phyloP scores from a whole-genome alignment of 805 yeast genomes.

The Hanseniaspora vineae region DNA sequence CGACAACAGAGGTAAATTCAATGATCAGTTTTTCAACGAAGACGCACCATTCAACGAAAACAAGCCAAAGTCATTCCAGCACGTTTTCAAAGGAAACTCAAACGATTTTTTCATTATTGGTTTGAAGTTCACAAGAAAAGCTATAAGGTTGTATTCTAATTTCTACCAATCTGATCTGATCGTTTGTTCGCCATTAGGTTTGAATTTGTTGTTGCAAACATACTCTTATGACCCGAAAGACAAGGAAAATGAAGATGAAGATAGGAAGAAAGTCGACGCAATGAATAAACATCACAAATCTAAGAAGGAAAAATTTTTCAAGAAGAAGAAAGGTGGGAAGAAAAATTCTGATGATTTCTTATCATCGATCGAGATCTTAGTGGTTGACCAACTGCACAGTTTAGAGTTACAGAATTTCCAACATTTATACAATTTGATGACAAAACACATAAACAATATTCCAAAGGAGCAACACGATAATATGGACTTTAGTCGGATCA shows the following conservation, averaged over 20 bases:
- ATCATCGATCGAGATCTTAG: slow-evolving; percentile 72
- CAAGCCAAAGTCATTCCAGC: slow-evolving; percentile 59
- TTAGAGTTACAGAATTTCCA: slow-evolving; percentile 90
- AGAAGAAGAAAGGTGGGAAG: slow-evolving; percentile 14
- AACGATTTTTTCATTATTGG: slow-evolving; percentile 89
- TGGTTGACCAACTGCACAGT: slow-evolving; percentile 76
- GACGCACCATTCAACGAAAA: slow-evolving; percentile 29
- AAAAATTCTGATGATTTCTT: slow-evolving; percentile 68
- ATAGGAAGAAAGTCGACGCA: slow-evolving; percentile 19
- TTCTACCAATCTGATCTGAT: slow-evolving; percentile 79
- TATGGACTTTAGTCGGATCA: slow-evolving; percentile 71
- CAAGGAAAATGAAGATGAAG: slow-evolving; percentile 36
- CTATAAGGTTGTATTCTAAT: slow-evolving; percentile 70
- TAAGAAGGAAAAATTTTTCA: slow-evolving; percentile 1
- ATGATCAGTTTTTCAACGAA: slow-evolving; percentile 49
- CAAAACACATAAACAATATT: slow-evolving; percentile 57
- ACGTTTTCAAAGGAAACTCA: slow-evolving; percentile 74
- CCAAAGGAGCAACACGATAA: slow-evolving; percentile 73
- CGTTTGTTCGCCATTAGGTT: slow-evolving; percentile 84
- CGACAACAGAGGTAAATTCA: slow-evolving; percentile 70
- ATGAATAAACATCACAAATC: neutral
- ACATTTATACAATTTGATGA: slow-evolving; percentile 54
- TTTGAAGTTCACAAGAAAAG: slow-evolving; percentile 78
- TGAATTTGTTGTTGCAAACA: slow-evolving; percentile 47
- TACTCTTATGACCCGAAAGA: slow-evolving; percentile 2